Percentiles rank a stretch among this genome's conserved stretches.
These are phyloP conservation scores for Macrolepiota fuliginosa DNA, from an alignment of 768 basidiomycete species.

Conservation along the genomic window DNA sequence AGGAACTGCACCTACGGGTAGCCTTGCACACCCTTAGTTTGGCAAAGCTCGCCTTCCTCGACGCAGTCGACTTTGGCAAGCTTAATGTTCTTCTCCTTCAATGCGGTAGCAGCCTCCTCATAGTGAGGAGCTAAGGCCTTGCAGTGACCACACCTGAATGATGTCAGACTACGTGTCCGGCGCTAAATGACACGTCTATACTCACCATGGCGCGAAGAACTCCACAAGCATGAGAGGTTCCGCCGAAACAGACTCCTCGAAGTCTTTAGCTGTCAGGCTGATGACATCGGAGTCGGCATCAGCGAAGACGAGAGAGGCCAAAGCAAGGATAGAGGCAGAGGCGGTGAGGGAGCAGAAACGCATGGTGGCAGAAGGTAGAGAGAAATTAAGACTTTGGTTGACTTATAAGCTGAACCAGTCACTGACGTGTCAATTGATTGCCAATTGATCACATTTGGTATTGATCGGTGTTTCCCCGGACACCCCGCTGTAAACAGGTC, in stretches of 20 bases:
- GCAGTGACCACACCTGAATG: slow-evolving; percentile 89
- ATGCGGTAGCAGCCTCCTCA: slow-evolving; percentile 87
- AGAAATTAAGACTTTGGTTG: slow-evolving; percentile 11
- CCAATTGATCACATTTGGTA: slow-evolving; percentile 28
- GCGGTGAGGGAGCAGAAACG: slow-evolving; percentile 57
- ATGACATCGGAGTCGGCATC: slow-evolving; percentile 78
- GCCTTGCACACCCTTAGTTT: slow-evolving; percentile 82
- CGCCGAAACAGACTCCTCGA: slow-evolving; percentile 59
- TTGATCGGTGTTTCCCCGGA: slow-evolving; percentile 3
- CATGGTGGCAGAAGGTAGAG: slow-evolving; percentile 45
- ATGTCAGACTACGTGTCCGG: not conserved
- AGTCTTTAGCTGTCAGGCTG: slow-evolving; percentile 65
- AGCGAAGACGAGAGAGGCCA: slow-evolving; percentile 50
- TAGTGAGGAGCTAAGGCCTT: slow-evolving; percentile 94
- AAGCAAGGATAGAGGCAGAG: slow-evolving; percentile 50
- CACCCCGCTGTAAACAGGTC: not conserved
- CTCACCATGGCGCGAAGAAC: slow-evolving; percentile 89
- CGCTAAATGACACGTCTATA: slow-evolving; percentile 1
- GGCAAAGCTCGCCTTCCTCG: slow-evolving; percentile 89
- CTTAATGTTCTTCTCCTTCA: slow-evolving; percentile 89
- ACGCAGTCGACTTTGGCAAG: slow-evolving; percentile 98
- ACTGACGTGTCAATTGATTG: slow-evolving; percentile 56
- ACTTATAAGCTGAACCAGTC: slow-evolving; percentile 16
- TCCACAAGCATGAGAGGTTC: slow-evolving; percentile 86
- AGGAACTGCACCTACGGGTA: slow-evolving; percentile 74